Conservation (phyloP, 225 moss, liverwort and hornwort species). For the Sphagnum tenellum region DNA sequence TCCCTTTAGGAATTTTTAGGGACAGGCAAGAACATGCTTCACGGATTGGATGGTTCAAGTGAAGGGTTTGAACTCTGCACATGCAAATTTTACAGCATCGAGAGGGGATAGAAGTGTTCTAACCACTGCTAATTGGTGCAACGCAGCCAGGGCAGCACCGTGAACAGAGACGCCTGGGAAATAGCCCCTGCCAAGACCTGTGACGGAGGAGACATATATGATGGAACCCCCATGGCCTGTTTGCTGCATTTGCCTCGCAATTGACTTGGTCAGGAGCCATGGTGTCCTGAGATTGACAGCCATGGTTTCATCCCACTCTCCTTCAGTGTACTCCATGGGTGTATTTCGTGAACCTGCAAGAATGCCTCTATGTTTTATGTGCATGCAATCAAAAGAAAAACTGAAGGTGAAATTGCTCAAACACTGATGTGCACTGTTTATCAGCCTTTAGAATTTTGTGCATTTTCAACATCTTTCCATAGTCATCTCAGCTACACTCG, state of each 20-base stretch:
- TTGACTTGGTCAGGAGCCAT: constrained; percentile 62
- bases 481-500: background rate
- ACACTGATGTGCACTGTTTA: too few relatives aligned
- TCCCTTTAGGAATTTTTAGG: too few relatives aligned
- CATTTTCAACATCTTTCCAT: background rate
- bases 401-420: background rate
- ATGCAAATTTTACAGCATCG: too few relatives aligned
- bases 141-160: constrained; percentile 69
- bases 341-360: constrained; percentile 32
- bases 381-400: background rate
- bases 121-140: constrained; percentile 72
- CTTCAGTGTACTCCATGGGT: constrained; percentile 53
- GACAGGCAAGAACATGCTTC: too few relatives aligned
- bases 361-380: background rate
- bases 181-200: constrained; percentile 66
- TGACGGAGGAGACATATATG: constrained; percentile 64
- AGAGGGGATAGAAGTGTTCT: too few relatives aligned
- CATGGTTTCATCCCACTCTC: constrained; percentile 63
- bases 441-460: background rate
- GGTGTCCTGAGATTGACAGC: constrained; percentile 45
- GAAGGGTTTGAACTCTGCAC: too few relatives aligned
- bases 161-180: constrained; percentile 64
- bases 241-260: constrained; percentile 55
- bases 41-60: too few relatives aligned
- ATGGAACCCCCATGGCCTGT: constrained; percentile 38